Evolutionary conservation across 257 asterid genomes (phyloP), one percentile per base, ranked within the genome.

Genomic region (Ilex aquifolium): DNA sequence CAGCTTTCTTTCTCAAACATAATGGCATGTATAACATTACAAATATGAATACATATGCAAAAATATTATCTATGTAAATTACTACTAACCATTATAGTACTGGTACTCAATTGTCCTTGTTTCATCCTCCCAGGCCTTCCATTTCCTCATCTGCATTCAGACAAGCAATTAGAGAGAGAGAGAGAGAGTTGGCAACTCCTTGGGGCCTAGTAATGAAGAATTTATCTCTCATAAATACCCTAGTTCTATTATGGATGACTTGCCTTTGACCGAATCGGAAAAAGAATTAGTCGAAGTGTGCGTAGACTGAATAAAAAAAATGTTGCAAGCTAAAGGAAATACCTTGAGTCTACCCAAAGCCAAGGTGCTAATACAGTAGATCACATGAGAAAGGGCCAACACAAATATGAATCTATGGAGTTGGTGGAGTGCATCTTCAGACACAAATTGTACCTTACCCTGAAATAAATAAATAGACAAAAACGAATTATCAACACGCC

Each of bases 71-170:
- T 12, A 31, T 66, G 15, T 6, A 17, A 3, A 10, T 10, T 36
- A 17, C 1, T 40, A 72, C 70, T 48, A 2, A 73, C 78, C 74
- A 32, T 68, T 54, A 62, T 63, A 36, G 57, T 50, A 73, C n/a
- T 63, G 74, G 66, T 73, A 73, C 44, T 73, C 71, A 13, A 60
- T 17, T 29, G 65, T 68, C 68, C 56, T 68, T 36, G 74, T 59
- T 49, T 68, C 78, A 32, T 60, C 71, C 64, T 73, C 78, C 78
- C 74, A 68, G 2, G 71, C 55, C 46, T 66, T 73, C 78, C 78
- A 73, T 59, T 59, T 64, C 58, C 71, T 73, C 78, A 73, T 68
- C 78, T 73, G 59, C 70, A 73, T 56, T 32, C 42, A 36, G 42
- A 36, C 42, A 36, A 36, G 42, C 42, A 36, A 36, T 36, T 36